phyloP scores from a whole-genome alignment of 1,284 basidiomycete genomes.

The Phaffia rhodozyma region DNA sequence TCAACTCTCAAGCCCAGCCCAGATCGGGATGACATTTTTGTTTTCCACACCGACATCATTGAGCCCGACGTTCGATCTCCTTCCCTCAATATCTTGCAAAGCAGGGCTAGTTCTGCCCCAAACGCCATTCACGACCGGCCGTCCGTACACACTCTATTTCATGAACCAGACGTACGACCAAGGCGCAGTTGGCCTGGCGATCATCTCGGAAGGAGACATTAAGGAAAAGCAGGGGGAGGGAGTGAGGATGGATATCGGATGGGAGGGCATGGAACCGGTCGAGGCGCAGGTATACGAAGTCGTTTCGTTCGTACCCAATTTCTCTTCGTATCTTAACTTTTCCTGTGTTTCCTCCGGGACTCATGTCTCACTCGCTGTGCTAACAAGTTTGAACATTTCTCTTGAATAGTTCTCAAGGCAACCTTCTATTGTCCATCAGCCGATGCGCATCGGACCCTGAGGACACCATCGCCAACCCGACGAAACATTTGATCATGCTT shows the following conservation, averaged over 20 bases:
- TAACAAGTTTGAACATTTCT: neutral
- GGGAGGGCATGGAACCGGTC: slow-evolving; percentile 46
- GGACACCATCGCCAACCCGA: slow-evolving; percentile 50
- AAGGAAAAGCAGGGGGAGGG: too few relatives aligned
- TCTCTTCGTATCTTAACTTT: too few relatives aligned
- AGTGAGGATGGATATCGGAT: slow-evolving; percentile 35
- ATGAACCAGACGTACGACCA: slow-evolving; percentile 46
- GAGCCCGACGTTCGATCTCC: neutral
- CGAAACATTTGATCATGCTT: slow-evolving; percentile 51
- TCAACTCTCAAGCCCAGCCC: neutral
- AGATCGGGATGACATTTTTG: neutral
- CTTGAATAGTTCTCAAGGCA: slow-evolving; percentile 54
- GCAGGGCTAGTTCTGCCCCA: slow-evolving; percentile 60
- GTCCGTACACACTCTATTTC: slow-evolving; percentile 62
- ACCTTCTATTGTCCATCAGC: slow-evolving; percentile 48
- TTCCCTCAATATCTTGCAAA: slow-evolving; percentile 32
- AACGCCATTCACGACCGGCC: slow-evolving; percentile 74
- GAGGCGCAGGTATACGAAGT: slow-evolving; percentile 37
- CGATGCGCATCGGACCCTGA: neutral
- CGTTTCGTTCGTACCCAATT: neutral
- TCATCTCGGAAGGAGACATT: slow-evolving; percentile 33
- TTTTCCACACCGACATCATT: neutral
- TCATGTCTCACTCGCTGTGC: neutral
- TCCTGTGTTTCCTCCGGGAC: too few relatives aligned
- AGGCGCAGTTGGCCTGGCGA: slow-evolving; percentile 62